Conservation (phyloP, 139 green algal genomes). For the Asterochloris sp. region DNA sequence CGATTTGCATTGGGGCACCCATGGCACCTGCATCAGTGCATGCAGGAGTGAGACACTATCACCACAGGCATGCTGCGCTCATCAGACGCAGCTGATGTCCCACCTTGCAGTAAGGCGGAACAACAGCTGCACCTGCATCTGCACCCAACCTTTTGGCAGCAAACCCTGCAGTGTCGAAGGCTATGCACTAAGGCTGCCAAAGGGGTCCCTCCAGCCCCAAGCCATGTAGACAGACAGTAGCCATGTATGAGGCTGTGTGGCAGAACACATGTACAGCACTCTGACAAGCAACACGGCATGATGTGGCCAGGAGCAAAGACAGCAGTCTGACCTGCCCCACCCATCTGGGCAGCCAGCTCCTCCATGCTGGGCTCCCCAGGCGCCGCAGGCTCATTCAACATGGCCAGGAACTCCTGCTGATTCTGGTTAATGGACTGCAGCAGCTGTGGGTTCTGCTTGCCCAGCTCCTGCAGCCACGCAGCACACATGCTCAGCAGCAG, state of each 20-base stretch:
- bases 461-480: conserved; percentile 79
- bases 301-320: not conserved
- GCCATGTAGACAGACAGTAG: too few species aligned
- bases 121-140: too few species aligned
- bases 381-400: conserved; percentile 80
- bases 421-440: conserved; percentile 85
- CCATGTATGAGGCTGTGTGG: too few species aligned
- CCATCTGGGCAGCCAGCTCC: conserved; percentile 35
- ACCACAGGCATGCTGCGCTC: not conserved
- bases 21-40: not conserved
- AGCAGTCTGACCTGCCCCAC: conserved; percentile 13
- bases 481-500: too few species aligned
- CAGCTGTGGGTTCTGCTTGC: conserved; percentile 82
- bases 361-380: conserved; percentile 3
- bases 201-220: too few species aligned
- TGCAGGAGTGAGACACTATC: not conserved
- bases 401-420: conserved; percentile 85
- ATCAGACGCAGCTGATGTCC: not conserved
- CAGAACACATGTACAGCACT: too few species aligned
- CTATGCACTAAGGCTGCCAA: too few species aligned
- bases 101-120: not conserved
- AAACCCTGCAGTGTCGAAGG: too few species aligned
- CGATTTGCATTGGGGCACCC: conserved; percentile 3
- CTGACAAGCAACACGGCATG: not conserved
- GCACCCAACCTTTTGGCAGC: too few species aligned